Base-by-base conservation (phyloP, 441 rosid species). In the Aleurites moluccanus region DNA sequence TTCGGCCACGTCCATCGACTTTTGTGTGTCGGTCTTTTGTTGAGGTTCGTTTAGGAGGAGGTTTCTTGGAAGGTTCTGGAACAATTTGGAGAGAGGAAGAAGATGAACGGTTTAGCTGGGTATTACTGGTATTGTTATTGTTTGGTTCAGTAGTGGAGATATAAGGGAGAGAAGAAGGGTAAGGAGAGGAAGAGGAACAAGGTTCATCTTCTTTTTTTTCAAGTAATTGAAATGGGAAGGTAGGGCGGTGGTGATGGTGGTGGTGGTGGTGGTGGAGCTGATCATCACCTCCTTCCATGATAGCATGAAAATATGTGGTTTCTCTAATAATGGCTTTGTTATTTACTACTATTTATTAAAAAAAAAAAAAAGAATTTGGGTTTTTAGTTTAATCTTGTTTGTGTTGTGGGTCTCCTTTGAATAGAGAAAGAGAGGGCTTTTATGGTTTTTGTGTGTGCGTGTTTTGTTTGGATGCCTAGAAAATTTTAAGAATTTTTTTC, bases 11-110 rank as follows among this genome's bases (percentile, higher is more conserved):
- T 35, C 98, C 98, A 20, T 94, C 97, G 14, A 94, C 98, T 77
- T 94, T 94, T 0, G 98, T 94, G 83, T 94, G 98, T 14, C 98
- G 87, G 73, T 94, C 98, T 60, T 94, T 94, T 4, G 98, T 91
- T 0, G 98, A 94, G 0, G 97, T 86, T 47, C 97, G 81, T 78
- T 94, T 94, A 0, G 93, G 89, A 25, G 96, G 88, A 0, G 90
- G 88, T 66, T 91, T 94, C 79, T 91, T 92, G 33, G 91, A 55
- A 0, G 80, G 45, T 20, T 82, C 83, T 0, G 84, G 57, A 13
- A 28, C 73, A 27, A 81, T 67, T 71, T 82, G 88, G 68, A 75
- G 89, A 66, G 53, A 59, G 70, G 82, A 42, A 74, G 79, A 38
- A n/a, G 78, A 56, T 74, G 72, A 76, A n/a, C 73, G 75, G 57